Percentiles rank a stretch among this genome's conserved stretches.
Conservation (phyloP, 2,329 filamentous ascomycete genomes). For the Cytospora mali region DNA sequence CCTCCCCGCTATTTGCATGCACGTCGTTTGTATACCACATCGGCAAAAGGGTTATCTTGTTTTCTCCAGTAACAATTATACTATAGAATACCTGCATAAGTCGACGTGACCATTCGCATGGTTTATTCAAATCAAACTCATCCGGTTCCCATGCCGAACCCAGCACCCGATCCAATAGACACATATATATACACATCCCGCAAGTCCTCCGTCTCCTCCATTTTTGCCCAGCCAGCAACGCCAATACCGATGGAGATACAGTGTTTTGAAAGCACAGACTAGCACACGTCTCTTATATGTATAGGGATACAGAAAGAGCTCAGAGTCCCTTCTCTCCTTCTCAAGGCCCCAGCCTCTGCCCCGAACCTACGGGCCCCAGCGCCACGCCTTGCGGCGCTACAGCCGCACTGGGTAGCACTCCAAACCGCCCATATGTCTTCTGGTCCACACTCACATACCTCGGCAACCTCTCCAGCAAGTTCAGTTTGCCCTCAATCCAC, state of each 20-base stretch:
- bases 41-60: not conserved
- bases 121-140: not conserved
- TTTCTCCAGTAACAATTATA: not conserved
- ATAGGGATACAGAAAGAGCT: slow-evolving; percentile 17
- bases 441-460: slow-evolving; percentile 95
- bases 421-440: slow-evolving; percentile 92
- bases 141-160: not conserved
- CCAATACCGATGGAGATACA: slow-evolving; percentile 3
- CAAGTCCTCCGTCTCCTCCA: slow-evolving; percentile 1
- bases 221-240: slow-evolving; percentile 11
- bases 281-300: slow-evolving; percentile 15
- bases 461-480: slow-evolving; percentile 79
- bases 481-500: slow-evolving; percentile 87
- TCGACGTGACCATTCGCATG: not conserved
- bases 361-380: slow-evolving; percentile 64
- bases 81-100: not conserved
- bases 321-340: not conserved
- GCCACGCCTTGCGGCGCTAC: slow-evolving; percentile 60
- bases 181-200: not conserved
- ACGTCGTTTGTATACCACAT: not conserved
- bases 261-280: not conserved
- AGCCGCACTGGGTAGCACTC: slow-evolving; percentile 65
- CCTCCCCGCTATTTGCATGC: slow-evolving; percentile 22
- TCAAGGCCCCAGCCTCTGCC: slow-evolving; percentile 70
- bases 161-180: not conserved